phyloP scores from a whole-genome alignment of 257 asterid species.

The Ballota nigra region DNA sequence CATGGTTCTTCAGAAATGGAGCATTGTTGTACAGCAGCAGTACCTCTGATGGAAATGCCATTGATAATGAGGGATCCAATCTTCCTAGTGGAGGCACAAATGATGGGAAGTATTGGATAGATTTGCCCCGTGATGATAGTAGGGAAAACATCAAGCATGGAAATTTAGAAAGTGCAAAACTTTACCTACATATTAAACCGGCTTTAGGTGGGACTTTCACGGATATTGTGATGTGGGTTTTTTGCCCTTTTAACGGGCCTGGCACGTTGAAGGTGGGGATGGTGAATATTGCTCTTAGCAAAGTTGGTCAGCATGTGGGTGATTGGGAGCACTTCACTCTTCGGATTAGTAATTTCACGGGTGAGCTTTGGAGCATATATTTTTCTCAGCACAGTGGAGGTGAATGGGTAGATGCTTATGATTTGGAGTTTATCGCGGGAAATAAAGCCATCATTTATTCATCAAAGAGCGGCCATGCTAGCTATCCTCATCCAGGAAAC shows the following conservation, averaged over 20 bases:
- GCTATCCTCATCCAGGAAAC: constrained; percentile 82
- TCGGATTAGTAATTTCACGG: constrained; percentile 77
- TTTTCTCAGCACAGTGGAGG: constrained; percentile 98
- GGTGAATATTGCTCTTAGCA: constrained; percentile 52
- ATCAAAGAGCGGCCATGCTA: constrained; percentile 80
- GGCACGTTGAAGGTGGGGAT: constrained; percentile 70
- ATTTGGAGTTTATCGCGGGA: constrained; percentile 72
- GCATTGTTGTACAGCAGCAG: constrained; percentile 51
- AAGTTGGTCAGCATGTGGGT: constrained; percentile 86
- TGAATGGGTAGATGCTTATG: constrained; percentile 67
- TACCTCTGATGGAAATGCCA: constrained; percentile 36
- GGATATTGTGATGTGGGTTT: constrained; percentile 86
- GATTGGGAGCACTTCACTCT: constrained; percentile 99
- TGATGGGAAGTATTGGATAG: constrained; percentile 83
- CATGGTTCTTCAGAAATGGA: constrained; percentile 82
- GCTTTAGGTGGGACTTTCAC: constrained; percentile 89
- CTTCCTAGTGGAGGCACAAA: constrained; percentile 78
- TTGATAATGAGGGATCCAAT: constrained; percentile 64
- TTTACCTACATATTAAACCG: constrained; percentile 83
- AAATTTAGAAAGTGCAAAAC: constrained; percentile 66
- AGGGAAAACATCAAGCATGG: constrained; percentile 55
- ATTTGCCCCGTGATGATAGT: constrained; percentile 55
- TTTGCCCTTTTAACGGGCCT: constrained; percentile 90
- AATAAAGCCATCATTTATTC: constrained; percentile 75
- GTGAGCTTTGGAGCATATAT: constrained; percentile 84